Base-by-base conservation (phyloP, 305 asterid species). In the Rubia peregrina region DNA sequence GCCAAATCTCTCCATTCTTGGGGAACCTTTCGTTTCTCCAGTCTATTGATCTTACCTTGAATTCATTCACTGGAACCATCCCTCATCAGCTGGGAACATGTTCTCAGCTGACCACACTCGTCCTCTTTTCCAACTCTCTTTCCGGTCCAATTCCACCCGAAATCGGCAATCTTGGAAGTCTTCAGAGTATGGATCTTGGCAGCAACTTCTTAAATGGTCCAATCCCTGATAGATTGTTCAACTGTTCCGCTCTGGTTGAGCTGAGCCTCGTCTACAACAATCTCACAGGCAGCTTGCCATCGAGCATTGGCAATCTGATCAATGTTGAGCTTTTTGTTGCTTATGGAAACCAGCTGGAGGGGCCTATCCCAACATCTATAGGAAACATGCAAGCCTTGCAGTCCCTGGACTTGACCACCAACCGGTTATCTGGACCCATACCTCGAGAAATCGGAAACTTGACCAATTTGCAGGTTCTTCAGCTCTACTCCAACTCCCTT, bases 21-120 rank as follows among this genome's bases (percentile, higher is more conserved):
- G 96, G 88, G 46, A 88, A 88, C 80, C 90, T 90, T 71, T 82
- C 97, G 41, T 26, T 61, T 17, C 91, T 90, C 84, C 91, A 87
- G 87, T 83, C 88, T 79, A 90, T 92, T 73, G 98, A 92, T 74
- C 82, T 92, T 33, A 66, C 95, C 68, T 75, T 73, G 8, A 92
- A 92, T 86, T 85, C 87, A 6, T 85, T 92, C 84, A 65, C 86
- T 11, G 94, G 91, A 38, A 71, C 62, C 5, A 85, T 90, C 13
- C 95, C 98, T 30, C 76, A 80, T 36, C 89, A 88, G 78, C 75
- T 92, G 62, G 89, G 86, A 0, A 69, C 71, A 16, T 87, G 91
- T 77, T 71, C 88, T 1, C 69, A 77, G 41, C 90, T 92, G 56
- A 63, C 76, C 0, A 61, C 81, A 49, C 74, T 92, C 0, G 21